These are phyloP conservation scores for Penicillium ochrochloron DNA, from an alignment of 495 filamentous ascomycete species.

Conservation along the genomic window DNA sequence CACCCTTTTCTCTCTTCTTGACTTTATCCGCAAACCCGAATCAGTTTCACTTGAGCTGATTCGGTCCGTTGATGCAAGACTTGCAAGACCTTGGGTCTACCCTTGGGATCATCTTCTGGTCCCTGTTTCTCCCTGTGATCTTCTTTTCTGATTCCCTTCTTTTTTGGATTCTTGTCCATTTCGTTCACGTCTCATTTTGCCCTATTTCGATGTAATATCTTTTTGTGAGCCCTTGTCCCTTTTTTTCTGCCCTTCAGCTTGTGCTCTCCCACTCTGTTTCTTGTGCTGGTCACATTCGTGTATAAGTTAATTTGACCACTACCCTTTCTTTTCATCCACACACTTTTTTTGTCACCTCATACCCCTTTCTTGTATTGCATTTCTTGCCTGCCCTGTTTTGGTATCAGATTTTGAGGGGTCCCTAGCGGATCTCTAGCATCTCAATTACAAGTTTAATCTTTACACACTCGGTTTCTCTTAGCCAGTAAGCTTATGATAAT, in stretches of 20 bases:
- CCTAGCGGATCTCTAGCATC: constrained; percentile 27
- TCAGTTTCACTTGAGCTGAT: constrained; percentile 19
- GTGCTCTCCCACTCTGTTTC: constrained; percentile 16
- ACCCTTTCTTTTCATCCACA: constrained; percentile 25
- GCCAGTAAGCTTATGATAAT: neutral
- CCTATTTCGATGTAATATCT: constrained; percentile 37
- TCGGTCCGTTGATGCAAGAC: constrained; percentile 5
- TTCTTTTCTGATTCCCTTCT: constrained; percentile 19
- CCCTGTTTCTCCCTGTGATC: constrained; percentile 13
- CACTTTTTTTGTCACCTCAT: constrained; percentile 29
- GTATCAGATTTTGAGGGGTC: constrained; percentile 29
- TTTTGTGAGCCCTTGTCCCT: constrained; percentile 8
- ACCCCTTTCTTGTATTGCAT: constrained; percentile 40
- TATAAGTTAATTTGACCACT: constrained; percentile 38
- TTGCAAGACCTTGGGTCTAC: neutral
- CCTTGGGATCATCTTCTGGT: neutral
- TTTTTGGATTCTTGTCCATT: constrained; percentile 18
- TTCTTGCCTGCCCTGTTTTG: constrained; percentile 34
- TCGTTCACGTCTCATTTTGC: constrained; percentile 23
- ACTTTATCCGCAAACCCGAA: constrained; percentile 15
- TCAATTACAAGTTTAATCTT: constrained; percentile 25
- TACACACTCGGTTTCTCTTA: neutral
- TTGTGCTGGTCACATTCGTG: constrained; percentile 45
- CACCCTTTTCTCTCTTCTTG: constrained; percentile 18
- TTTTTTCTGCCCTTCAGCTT: constrained; percentile 1